phyloP scores from a whole-genome alignment of 164 flowering plant genomes.

The Sextonia rubra region DNA sequence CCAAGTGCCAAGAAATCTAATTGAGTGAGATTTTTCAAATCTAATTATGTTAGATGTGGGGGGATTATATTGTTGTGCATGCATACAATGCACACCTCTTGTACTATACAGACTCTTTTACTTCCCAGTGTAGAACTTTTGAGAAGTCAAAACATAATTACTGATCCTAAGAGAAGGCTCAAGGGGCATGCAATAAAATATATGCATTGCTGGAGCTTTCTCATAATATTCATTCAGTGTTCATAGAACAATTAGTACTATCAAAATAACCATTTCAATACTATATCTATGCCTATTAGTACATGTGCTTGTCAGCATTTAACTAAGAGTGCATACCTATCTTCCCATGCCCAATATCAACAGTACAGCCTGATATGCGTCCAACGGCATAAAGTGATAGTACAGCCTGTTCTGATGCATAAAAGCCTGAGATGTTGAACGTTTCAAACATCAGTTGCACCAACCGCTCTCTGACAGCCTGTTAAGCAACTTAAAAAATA shows the following conservation, averaged over 20 bases:
- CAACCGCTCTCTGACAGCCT: constrained; percentile 87
- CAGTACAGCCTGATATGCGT: constrained; percentile 98
- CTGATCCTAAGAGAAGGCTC: too few relatives aligned
- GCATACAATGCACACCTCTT: too few relatives aligned
- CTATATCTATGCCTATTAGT: not conserved
- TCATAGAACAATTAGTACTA: not conserved
- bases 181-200: too few relatives aligned
- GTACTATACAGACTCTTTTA: too few relatives aligned
- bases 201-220: too few relatives aligned
- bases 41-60: too few relatives aligned
- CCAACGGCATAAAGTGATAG: constrained; percentile 97
- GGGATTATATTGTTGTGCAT: too few relatives aligned
- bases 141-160: too few relatives aligned
- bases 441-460: constrained; percentile 99
- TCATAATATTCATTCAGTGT: not conserved
- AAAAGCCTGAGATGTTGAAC: constrained; percentile 93
- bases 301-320: not conserved
- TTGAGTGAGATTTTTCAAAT: too few relatives aligned
- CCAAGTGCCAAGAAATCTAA: too few relatives aligned
- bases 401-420: constrained; percentile 98
- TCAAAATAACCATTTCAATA: constrained; percentile 5
- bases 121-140: too few relatives aligned
- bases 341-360: constrained; percentile 98
- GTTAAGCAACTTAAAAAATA: constrained; percentile 6
- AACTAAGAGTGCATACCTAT: constrained; percentile 45